A percentile compares a stretch with the other conserved stretches of the same genome.
phyloP scores from a whole-genome alignment of 2,329 filamentous ascomycete genomes.

The Aureobasidium melanogenum region DNA sequence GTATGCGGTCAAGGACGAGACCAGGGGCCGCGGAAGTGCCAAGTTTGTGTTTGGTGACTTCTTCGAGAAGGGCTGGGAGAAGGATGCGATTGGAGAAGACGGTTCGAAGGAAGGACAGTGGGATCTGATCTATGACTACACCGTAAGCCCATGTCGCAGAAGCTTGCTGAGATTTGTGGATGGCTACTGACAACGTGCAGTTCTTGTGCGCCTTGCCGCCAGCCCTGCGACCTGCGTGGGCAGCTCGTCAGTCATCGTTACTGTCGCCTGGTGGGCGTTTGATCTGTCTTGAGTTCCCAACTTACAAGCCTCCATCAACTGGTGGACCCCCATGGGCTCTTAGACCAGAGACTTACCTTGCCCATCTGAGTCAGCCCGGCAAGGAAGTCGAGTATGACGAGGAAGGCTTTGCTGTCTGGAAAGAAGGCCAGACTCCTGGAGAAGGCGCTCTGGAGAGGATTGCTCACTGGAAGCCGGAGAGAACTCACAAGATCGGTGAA shows the following conservation, averaged over 20 bases:
- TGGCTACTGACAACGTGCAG: constrained; percentile 25
- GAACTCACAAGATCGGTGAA: constrained; percentile 49
- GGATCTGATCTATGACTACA: constrained; percentile 59
- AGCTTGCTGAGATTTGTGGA: not conserved
- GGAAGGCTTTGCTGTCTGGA: constrained; percentile 35
- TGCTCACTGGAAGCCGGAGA: constrained; percentile 46
- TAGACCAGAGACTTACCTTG: constrained; percentile 60
- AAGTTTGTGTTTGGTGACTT: constrained; percentile 58
- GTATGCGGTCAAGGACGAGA: constrained; percentile 34
- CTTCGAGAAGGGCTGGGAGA: constrained; percentile 52
- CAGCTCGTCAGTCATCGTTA: constrained; percentile 45
- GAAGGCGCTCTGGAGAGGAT: constrained; percentile 35
- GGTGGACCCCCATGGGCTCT: constrained; percentile 67
- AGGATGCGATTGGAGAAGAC: constrained; percentile 28
- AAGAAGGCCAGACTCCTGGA: constrained; percentile 33
- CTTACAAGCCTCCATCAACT: constrained; percentile 55
- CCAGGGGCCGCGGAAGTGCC: constrained; percentile 41
- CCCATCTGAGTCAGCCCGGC: constrained; percentile 62
- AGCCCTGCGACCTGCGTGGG: constrained; percentile 48
- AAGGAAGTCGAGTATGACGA: constrained; percentile 54
- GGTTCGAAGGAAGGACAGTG: constrained; percentile 35
- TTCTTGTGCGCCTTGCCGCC: constrained; percentile 54
- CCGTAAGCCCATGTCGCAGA: constrained; percentile 32
- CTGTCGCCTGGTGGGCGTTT: constrained; percentile 45
- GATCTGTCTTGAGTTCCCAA: constrained; percentile 69